phyloP scores from a whole-genome alignment of 495 filamentous ascomycete genomes.

The Aspergillus cristatus region DNA sequence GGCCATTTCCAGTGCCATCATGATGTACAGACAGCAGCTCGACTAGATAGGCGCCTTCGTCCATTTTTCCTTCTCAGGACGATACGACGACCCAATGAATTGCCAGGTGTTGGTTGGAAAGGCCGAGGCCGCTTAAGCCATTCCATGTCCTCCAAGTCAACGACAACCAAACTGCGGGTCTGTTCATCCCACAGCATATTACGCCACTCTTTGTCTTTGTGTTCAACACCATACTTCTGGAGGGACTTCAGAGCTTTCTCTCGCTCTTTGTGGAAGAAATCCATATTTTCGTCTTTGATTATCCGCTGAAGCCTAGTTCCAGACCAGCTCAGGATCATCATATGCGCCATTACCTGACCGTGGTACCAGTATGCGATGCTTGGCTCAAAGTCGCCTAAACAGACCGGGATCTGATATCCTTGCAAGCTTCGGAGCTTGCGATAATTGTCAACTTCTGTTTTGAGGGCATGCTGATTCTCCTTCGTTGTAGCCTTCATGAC shows the following conservation, averaged over 20 bases:
- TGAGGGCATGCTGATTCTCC: constrained; percentile 15
- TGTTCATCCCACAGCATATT: constrained; percentile 17
- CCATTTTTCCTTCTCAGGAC: too few species aligned
- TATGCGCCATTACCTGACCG: constrained; percentile 15
- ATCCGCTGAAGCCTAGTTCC: constrained; percentile 13
- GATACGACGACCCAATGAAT: background rate
- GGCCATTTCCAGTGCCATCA: too few species aligned
- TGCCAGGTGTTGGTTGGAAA: constrained; percentile 2
- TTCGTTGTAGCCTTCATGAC: constrained; percentile 18
- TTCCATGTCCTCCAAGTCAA: constrained; percentile 17
- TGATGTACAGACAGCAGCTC: too few species aligned
- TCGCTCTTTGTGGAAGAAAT: constrained; percentile 13
- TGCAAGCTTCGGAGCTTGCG: constrained; percentile 10
- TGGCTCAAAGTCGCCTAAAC: constrained; percentile 13
- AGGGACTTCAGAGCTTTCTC: constrained; percentile 9
- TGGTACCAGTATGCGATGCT: constrained; percentile 18
- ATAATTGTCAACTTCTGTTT: constrained; percentile 20
- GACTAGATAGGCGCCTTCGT: too few species aligned
- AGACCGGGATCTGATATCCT: constrained; percentile 15
- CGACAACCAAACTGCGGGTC: constrained; percentile 7
- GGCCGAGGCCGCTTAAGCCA: constrained; percentile 9
- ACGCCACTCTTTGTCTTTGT: constrained; percentile 16
- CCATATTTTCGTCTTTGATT: constrained; percentile 12
- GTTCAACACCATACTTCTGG: constrained; percentile 7
- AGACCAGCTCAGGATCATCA: constrained; percentile 20